Percentiles rank a stretch among this genome's conserved stretches.
These are phyloP conservation scores for Lavandula angustifolia DNA, from an alignment of 257 asterid genomes.

Conservation along the genomic window DNA sequence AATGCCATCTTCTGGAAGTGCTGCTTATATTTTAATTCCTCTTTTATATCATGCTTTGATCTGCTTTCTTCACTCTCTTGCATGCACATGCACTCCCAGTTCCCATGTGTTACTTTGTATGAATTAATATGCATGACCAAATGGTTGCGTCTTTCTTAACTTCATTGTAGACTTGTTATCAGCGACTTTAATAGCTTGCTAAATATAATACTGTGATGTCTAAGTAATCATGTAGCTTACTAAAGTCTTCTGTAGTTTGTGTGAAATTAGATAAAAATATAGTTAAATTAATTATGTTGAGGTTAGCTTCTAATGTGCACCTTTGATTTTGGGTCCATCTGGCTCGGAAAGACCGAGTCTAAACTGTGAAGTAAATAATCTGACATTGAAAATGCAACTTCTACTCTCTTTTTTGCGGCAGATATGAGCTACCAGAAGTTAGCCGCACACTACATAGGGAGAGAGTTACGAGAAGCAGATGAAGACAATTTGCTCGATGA, in stretches of 20 bases:
- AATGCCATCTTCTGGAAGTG: slow-evolving; percentile 1
- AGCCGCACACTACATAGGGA: slow-evolving; percentile 49
- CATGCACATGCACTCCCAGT: slow-evolving; percentile 14
- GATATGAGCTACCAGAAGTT: slow-evolving; percentile 52
- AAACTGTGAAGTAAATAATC: slow-evolving; percentile 20
- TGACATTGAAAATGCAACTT: slow-evolving; percentile 17
- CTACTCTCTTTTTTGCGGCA: slow-evolving; percentile 37
- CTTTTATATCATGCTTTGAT: slow-evolving; percentile 6
- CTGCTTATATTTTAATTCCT: slow-evolving; percentile 10
- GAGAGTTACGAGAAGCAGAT: slow-evolving; percentile 64
- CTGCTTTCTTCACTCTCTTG: slow-evolving; percentile 21
- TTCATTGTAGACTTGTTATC: slow-evolving; percentile 5
- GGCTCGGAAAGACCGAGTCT: slow-evolving; percentile 25
- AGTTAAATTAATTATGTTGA: not conserved
- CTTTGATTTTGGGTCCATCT: not conserved
- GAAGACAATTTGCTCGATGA: slow-evolving; percentile 84
- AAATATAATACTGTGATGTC: not conserved
- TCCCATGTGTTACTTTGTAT: not conserved
- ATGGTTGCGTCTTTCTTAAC: slow-evolving; percentile 17
- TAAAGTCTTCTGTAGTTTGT: slow-evolving; percentile 11
- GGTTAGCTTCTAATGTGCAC: slow-evolving; percentile 15
- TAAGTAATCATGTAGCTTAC: slow-evolving; percentile 15
- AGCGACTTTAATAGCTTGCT: not conserved
- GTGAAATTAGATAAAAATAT: slow-evolving; percentile 5
- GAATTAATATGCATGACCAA: slow-evolving; percentile 22